Evolutionary conservation across 2,329 filamentous ascomycete species (phyloP), one percentile per base, ranked within the genome.

Genomic region (Penicillium corylophilum): DNA sequence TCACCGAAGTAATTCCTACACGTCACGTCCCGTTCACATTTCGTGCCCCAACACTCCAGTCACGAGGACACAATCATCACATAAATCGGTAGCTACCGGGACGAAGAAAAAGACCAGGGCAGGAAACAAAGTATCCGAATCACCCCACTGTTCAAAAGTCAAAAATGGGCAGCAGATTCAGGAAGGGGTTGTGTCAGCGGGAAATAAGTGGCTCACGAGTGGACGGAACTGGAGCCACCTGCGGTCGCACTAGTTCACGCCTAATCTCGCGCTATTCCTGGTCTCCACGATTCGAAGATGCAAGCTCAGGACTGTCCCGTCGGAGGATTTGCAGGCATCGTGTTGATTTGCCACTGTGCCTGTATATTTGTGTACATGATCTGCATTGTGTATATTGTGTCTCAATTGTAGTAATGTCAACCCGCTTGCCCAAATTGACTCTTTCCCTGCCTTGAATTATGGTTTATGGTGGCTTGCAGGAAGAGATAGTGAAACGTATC

Each of bases 41-140:
- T 56, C 51, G 51, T 55, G 28, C 16, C 29, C 18, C 24, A 40
- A 51, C 46, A 23, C 23, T 22, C 33, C 28, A 40, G 41, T 57
- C 58, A 61, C 54, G 54, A 44, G 58, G 46, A 26, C 48, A 42
- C 16, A 43, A 36, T 18, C 10, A 5, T 36, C 33, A 12, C 16
- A 20, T 36, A 36, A 18, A 22, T 57, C 55, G 59, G 59, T 52
- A 48, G 45, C 51, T 29, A 35, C 35, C 54, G 55, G 59, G 33
- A 20, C 9, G 8, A 55, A 24, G 31, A 12, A 44, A 43, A 26
- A 15, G 35, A 42, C 8, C 24, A 26, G 24, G n/a, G 3, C 23
- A 51, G 59, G 61, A 56, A 63, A 29, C 16, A 44, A 15, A 46
- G 23, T 43, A 58, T 55, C 61, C 61, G 58, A 51, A 51, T 63